A percentile compares a stretch with the other conserved stretches of the same genome.
These are phyloP conservation scores for Amaranthus tricolor DNA, from an alignment of 179 eudicot species.

Conservation along the genomic window DNA sequence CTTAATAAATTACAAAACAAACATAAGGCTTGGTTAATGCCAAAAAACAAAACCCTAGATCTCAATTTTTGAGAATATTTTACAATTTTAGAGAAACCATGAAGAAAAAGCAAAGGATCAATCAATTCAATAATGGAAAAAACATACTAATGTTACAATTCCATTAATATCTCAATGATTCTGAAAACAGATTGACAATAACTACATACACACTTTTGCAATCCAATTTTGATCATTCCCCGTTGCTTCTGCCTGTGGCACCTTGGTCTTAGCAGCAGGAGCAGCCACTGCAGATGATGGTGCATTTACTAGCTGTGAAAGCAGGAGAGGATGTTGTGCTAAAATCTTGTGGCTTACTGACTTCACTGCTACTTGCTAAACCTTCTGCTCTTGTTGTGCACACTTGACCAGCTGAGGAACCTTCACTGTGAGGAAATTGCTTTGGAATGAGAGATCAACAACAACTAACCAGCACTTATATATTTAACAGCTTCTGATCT, in stretches of 20 bases:
- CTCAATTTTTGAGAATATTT: not conserved
- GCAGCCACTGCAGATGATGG: slow-evolving; percentile 85
- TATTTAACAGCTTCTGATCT: slow-evolving; percentile 65
- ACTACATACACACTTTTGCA: not conserved
- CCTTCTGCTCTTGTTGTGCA: too few species aligned
- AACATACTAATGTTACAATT: not conserved
- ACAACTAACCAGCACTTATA: too few species aligned
- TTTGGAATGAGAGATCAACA: too few species aligned
- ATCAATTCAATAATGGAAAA: not conserved
- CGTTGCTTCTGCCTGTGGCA: slow-evolving; percentile 83
- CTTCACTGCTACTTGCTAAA: too few species aligned
- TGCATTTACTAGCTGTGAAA: slow-evolving; percentile 81
- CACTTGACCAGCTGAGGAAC: too few species aligned
- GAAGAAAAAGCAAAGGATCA: not conserved
- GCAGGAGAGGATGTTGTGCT: not conserved
- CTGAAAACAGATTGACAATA: not conserved
- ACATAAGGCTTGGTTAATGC: not conserved
- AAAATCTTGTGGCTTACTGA: too few species aligned
- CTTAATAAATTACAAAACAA: not conserved
- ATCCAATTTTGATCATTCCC: slow-evolving; percentile 34
- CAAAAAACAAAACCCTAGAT: not conserved
- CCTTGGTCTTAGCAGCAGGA: slow-evolving; percentile 75
- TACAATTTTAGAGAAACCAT: not conserved
- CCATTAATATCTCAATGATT: not conserved
- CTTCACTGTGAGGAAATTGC: too few species aligned